Base-by-base conservation (phyloP, 164 flowering plant species). In the Hamamelis virginiana region DNA sequence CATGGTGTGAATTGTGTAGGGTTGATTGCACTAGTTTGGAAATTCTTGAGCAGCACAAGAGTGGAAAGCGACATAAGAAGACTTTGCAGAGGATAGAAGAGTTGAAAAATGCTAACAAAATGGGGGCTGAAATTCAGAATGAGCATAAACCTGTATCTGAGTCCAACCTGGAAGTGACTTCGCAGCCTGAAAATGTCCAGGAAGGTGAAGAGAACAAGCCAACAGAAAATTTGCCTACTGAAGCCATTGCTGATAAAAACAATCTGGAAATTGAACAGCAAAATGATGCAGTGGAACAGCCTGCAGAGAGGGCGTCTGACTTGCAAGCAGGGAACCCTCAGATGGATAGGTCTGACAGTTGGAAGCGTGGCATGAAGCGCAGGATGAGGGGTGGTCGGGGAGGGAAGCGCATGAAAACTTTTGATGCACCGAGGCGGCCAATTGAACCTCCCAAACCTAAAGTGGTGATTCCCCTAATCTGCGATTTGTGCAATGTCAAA, bases 1-100 rank as follows among this genome's bases (percentile, higher is more conserved):
- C 79, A 6, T 83, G 87, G 85, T 87, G 94, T 75, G 91, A 85
- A 68, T 79, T 89, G 33, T 89, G 94, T 60, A 80, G 80, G 74
- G 85, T 84, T 64, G 88, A 87, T 65, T 89, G 94, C 74, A 85
- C 75, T 63, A 87, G 75, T 64, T 67, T 59, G 68, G 87, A 89
- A 68, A 76, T 82, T 58, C 84, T 89, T 21, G 83, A 87, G 76
- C 84, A 81, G 70, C 94, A 89, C 72, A 81, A 71, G 74, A 83
- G 79, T 66, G 94, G 94, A 70, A 89, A 87, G 72, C 69, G 77
- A 53, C 93, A 89, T 73, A 78, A 82, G 57, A 86, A 79, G 70
- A 86, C 82, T 59, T 63, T 86, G 85, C 69, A 25, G 60, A 52
- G 16, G 41, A 26, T 22, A 46, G 76, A 77, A 71, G 79, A 78